Conservation (phyloP, 129 eudicot species). For the Chrysanthemum seticuspe region DNA sequence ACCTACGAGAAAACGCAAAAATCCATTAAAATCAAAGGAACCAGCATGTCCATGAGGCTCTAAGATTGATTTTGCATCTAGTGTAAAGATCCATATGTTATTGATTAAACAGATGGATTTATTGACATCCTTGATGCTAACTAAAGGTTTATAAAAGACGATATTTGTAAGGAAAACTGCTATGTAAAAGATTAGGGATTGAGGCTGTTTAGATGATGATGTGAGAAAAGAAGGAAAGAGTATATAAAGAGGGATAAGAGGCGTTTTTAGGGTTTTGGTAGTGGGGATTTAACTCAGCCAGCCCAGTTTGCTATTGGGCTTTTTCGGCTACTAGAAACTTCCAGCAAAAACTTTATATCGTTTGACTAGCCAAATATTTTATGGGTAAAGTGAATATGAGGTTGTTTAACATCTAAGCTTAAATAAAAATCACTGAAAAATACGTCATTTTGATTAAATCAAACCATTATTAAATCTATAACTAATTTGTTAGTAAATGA, state of each 20-base stretch:
- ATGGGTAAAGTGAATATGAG: too few species aligned
- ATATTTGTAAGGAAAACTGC: neutral
- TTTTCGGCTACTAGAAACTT: neutral
- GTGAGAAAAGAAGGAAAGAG: neutral
- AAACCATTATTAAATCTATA: too few species aligned
- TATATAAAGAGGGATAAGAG: neutral
- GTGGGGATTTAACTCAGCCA: neutral
- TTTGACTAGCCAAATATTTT: neutral
- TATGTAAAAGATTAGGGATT: neutral
- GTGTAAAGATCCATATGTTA: slow-evolving; percentile 34
- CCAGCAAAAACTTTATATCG: neutral
- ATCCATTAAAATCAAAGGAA: slow-evolving; percentile 43
- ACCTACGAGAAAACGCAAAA: slow-evolving; percentile 86
- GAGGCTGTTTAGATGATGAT: neutral
- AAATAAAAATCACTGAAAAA: too few species aligned
- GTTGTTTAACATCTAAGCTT: too few species aligned
- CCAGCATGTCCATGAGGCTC: slow-evolving; percentile 78
- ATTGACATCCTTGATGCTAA: slow-evolving; percentile 29
- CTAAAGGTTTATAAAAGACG: neutral
- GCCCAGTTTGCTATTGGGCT: neutral
- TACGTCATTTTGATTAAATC: too few species aligned
- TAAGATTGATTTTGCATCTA: slow-evolving; percentile 52
- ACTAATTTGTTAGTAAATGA: too few species aligned
- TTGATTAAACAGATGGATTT: slow-evolving; percentile 33
- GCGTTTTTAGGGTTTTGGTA: neutral